These are phyloP conservation scores for Phytophthora capsici DNA, from an alignment of 352 stramenopile genomes.

Conservation along the genomic window DNA sequence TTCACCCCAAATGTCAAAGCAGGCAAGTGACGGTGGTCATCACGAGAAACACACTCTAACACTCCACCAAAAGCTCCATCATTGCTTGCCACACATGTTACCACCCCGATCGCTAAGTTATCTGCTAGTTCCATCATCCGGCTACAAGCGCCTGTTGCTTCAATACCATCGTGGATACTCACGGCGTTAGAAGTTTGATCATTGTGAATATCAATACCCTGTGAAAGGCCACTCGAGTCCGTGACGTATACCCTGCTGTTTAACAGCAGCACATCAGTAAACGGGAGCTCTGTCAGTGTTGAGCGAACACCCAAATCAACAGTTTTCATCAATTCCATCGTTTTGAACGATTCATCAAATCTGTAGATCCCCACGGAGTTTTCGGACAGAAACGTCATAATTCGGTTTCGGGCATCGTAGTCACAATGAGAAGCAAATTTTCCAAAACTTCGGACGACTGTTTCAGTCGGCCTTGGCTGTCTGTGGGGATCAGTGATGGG, in stretches of 20 bases:
- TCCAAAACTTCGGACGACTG: slow-evolving; percentile 20
- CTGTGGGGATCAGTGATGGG: not conserved
- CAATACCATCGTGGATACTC: not conserved
- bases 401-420: slow-evolving; percentile 27
- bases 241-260: slow-evolving; percentile 41
- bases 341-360: slow-evolving; percentile 39
- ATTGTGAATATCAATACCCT: slow-evolving; percentile 48
- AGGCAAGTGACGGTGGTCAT: slow-evolving; percentile 47
- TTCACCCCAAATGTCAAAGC: slow-evolving; percentile 29
- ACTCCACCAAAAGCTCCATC: slow-evolving; percentile 23
- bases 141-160: slow-evolving; percentile 4
- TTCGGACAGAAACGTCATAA: slow-evolving; percentile 28
- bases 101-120: slow-evolving; percentile 41
- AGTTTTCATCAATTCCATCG: slow-evolving; percentile 32
- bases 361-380: slow-evolving; percentile 34
- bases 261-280: slow-evolving; percentile 33
- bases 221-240: slow-evolving; percentile 31
- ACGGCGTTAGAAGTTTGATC: slow-evolving; percentile 49
- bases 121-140: slow-evolving; percentile 35
- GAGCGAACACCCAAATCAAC: slow-evolving; percentile 39
- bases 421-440: slow-evolving; percentile 33
- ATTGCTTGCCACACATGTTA: slow-evolving; percentile 10
- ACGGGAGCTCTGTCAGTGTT: slow-evolving; percentile 32
- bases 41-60: slow-evolving; percentile 37
- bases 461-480: slow-evolving; percentile 8